Evolutionary conservation across 495 filamentous ascomycete genomes (phyloP).

Genomic region (Staphylotrichum longicolle): DNA sequence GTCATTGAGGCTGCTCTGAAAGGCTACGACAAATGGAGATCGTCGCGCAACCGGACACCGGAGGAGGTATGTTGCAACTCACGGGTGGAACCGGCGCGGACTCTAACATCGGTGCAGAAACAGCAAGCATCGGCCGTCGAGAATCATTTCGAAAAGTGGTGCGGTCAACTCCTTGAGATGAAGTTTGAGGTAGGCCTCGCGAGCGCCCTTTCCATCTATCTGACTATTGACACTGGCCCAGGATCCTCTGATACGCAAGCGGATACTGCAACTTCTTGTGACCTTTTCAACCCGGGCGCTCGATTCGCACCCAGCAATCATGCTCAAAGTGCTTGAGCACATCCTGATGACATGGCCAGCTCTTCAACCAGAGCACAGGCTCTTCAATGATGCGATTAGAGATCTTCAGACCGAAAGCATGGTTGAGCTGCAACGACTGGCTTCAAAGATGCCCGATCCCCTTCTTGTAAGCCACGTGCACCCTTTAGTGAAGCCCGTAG

Average conservation of each 20-base stretch:
- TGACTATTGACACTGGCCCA: conserved; percentile 29
- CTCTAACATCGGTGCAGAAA: conserved; percentile 43
- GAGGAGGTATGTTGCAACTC: conserved; percentile 48
- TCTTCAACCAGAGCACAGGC: conserved; percentile 62
- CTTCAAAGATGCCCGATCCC: conserved; percentile 85
- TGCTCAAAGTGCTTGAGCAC: conserved; percentile 83
- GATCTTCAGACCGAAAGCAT: conserved; percentile 78
- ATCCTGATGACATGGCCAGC: conserved; percentile 77
- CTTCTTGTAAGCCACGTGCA: conserved; percentile 56
- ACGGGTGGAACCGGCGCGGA: conserved; percentile 8
- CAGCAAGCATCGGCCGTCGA: conserved; percentile 62
- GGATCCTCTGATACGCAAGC: conserved; percentile 84
- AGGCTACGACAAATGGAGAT: conserved; percentile 81
- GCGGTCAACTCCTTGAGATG: conserved; percentile 66
- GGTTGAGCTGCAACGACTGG: conserved; percentile 83
- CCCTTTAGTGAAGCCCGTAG: background rate
- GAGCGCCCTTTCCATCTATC: background rate
- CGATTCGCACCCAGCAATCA: conserved; percentile 73
- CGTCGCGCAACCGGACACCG: conserved; percentile 50
- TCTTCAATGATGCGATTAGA: conserved; percentile 88
- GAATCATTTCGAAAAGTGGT: conserved; percentile 75
- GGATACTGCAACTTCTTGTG: conserved; percentile 78
- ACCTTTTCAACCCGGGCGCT: conserved; percentile 80
- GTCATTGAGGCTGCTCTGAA: conserved; percentile 90
- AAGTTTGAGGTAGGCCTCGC: conserved; percentile 62